Percentiles rank a stretch among this genome's conserved stretches.
These are phyloP conservation scores for Cutaneotrichosporon daszewskae DNA, from an alignment of 1,284 basidiomycete species.

Conservation along the genomic window DNA sequence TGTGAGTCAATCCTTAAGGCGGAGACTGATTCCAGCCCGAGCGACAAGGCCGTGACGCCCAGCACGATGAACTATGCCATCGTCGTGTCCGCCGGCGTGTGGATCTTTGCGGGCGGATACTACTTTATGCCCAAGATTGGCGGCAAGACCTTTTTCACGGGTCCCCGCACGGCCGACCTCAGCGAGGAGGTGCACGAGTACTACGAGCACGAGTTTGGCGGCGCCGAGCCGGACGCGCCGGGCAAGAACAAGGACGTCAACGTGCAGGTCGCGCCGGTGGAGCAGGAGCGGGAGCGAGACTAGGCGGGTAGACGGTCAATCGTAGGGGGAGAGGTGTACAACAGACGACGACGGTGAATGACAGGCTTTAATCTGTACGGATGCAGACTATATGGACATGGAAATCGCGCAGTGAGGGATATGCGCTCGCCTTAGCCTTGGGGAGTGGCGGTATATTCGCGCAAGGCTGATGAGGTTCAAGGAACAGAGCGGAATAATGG, in stretches of 20 bases:
- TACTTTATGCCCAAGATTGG: conserved; percentile 36
- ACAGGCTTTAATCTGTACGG: too few species aligned
- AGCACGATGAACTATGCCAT: conserved; percentile 39
- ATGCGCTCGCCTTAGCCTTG: too few species aligned
- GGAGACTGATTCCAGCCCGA: too few species aligned
- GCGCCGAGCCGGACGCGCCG: conserved; percentile 1
- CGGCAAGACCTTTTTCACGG: conserved; percentile 38
- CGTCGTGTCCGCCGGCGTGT: conserved; percentile 32
- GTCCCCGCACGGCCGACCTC: conserved; percentile 11
- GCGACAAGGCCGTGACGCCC: too few species aligned
- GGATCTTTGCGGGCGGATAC: conserved; percentile 32
- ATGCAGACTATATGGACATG: too few species aligned
- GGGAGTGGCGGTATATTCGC: too few species aligned
- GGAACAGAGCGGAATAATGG: too few species aligned
- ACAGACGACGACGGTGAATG: too few species aligned
- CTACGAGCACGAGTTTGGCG: conserved; percentile 9
- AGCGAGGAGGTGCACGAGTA: conserved; percentile 11
- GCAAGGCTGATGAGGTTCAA: too few species aligned
- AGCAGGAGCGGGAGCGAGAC: neutral
- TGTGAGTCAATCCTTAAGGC: conserved; percentile 20
- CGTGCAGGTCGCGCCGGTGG: neutral
- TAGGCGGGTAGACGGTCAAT: too few species aligned
- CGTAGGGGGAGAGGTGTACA: too few species aligned
- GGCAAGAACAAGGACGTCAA: conserved; percentile 2
- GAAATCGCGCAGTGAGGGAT: too few species aligned